Evolutionary conservation across 495 filamentous ascomycete genomes (phyloP).

Genomic region (Daldinia grandis): DNA sequence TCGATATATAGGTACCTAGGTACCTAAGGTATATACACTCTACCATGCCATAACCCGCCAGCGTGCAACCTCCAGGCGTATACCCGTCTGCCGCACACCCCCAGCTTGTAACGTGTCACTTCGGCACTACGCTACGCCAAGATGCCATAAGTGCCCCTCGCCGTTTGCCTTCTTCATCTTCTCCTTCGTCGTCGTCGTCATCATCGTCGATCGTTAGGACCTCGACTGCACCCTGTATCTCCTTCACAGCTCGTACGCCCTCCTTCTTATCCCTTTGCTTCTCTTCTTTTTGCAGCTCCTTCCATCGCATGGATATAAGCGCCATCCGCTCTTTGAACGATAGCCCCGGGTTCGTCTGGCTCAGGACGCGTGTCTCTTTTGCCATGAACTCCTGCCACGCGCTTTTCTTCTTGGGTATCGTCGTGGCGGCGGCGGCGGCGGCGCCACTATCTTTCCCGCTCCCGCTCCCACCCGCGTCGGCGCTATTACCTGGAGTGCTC

Average conservation of each 20-base stretch:
- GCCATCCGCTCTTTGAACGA: conserved; percentile 69
- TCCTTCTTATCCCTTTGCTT: conserved; percentile 4
- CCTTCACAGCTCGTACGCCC: conserved; percentile 5
- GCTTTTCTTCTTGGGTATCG: conserved; percentile 42
- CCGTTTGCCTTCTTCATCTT: neutral
- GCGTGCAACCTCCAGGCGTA: neutral
- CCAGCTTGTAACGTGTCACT: neutral
- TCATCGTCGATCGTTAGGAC: conserved; percentile 35
- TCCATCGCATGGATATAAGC: conserved; percentile 56
- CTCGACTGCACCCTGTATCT: conserved; percentile 13
- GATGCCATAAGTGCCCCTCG: conserved; percentile 9
- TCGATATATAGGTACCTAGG: neutral
- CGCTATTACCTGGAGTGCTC: neutral
- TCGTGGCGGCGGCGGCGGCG: neutral
- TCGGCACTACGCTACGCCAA: conserved; percentile 5
- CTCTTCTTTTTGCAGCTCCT: conserved; percentile 15
- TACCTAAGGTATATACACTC: too few relatives aligned
- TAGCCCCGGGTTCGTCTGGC: conserved; percentile 55
- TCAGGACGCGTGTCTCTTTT: conserved; percentile 60
- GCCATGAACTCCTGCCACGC: conserved; percentile 74
- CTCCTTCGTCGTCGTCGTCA: conserved; percentile 12
- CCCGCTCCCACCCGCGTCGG: neutral
- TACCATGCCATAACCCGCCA: neutral
- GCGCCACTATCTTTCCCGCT: conserved; percentile 27
- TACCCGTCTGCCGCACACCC: neutral